A percentile compares a stretch with the other conserved stretches of the same genome.
phyloP scores from a whole-genome alignment of 441 rosid genomes.

The Viola pubescens region DNA sequence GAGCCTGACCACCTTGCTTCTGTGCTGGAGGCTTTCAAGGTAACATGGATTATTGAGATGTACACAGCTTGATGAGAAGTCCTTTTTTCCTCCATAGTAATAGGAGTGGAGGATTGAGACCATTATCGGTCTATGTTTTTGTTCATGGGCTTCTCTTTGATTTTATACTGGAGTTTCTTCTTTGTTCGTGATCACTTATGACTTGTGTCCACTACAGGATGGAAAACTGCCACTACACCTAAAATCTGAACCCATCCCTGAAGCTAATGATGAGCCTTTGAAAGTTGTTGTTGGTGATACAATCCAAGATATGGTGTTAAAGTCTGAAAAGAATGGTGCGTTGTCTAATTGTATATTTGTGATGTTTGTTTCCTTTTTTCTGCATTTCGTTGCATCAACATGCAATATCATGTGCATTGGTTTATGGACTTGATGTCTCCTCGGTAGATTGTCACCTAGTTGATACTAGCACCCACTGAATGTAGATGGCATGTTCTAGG shows the following conservation, averaged over 20 bases:
- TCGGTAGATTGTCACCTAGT: no score
- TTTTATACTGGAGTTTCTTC: no score
- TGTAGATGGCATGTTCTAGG: no score
- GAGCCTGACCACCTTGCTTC: constrained; percentile 60
- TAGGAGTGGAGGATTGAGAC: not conserved
- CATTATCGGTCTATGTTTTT: not conserved
- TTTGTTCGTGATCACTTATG: no score
- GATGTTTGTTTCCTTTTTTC: no score
- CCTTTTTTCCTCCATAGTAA: not conserved
- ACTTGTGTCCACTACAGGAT: constrained; percentile 36
- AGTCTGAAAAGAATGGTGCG: constrained; percentile 83
- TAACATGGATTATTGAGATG: no score
- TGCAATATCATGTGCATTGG: no score
- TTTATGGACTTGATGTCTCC: no score
- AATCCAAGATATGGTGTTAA: constrained; percentile 66
- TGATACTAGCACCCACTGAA: no score
- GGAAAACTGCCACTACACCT: constrained; percentile 54
- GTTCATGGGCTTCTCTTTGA: not conserved
- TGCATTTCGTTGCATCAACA: no score
- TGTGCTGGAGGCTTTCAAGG: constrained; percentile 85
- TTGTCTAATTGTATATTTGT: not conserved
- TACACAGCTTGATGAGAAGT: no score
- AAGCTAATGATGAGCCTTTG: constrained; percentile 73
- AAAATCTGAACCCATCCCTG: constrained; percentile 86
- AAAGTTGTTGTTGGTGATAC: constrained; percentile 87